phyloP scores from a whole-genome alignment of 768 basidiomycete genomes.

The Boletales sp. region DNA sequence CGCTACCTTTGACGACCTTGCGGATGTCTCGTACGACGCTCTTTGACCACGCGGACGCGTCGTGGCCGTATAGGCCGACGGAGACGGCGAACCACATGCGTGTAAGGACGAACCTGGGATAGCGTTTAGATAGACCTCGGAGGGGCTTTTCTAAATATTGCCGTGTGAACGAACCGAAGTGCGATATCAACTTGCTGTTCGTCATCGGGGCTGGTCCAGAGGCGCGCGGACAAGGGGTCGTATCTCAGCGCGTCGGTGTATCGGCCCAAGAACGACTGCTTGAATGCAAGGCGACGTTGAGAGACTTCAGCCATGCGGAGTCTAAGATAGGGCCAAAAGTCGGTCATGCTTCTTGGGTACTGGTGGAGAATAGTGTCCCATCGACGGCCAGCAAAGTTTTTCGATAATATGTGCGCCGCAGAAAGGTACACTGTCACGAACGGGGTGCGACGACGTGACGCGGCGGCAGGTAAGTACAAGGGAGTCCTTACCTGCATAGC shows the following conservation, averaged over 20 bases:
- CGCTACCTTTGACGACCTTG: constrained; percentile 51
- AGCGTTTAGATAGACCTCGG: constrained; percentile 2
- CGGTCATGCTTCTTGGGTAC: constrained; percentile 45
- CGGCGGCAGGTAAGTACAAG: not conserved
- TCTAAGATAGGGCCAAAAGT: constrained; percentile 72
- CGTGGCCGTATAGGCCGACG: constrained; percentile 37
- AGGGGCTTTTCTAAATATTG: not conserved
- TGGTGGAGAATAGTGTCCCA: constrained; percentile 36
- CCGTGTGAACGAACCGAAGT: constrained; percentile 42
- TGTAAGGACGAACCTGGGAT: constrained; percentile 56
- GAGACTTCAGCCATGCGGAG: constrained; percentile 44
- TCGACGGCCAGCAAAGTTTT: constrained; percentile 48
- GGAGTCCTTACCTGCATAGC: constrained; percentile 52
- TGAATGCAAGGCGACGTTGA: constrained; percentile 38
- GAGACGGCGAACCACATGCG: constrained; percentile 63
- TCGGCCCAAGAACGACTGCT: constrained; percentile 49
- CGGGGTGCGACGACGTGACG: not conserved
- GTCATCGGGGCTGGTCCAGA: constrained; percentile 63
- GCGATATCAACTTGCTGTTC: constrained; percentile 54
- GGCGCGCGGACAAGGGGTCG: constrained; percentile 36
- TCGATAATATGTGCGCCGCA: constrained; percentile 46
- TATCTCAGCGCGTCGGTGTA: constrained; percentile 26
- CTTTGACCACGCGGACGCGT: constrained; percentile 32
- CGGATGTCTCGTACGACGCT: constrained; percentile 44
- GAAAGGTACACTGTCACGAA: constrained; percentile 55